Base-by-base conservation (phyloP, 352 stramenopile genomes). In the Phytophthora nicotianae region DNA sequence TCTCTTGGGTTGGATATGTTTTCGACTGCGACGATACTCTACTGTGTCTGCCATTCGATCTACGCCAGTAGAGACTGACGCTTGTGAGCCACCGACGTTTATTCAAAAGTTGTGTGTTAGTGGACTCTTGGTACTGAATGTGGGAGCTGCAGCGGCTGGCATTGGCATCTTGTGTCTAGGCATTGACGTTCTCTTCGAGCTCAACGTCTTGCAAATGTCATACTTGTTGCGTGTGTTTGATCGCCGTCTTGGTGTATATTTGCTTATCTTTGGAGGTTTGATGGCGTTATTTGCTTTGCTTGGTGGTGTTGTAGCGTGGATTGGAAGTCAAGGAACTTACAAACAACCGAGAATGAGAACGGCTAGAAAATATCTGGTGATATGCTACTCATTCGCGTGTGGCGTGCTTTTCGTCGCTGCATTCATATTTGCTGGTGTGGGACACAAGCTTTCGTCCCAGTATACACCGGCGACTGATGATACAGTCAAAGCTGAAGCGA, bases 121-220 rank as follows among this genome's bases (percentile, higher is more conserved):
- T 27, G 47, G 41, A 16, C 74, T 40, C 19, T 29, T 27, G 7
- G 13, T 78, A 3, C 40, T 77, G 17, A 77, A 62, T 32, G 10
- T 75, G 0, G 16, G 20, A 13, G 68, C 48, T 13, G 63, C 58
- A 14, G 62, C 74, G 19, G 48, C 65, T 7, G 76, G 73, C 0
- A 26, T 82, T 27, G 41, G 76, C 4, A 51, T 85, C 2, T 40
- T 86, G 27, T 68, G 70, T 47, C 66, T 82, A 1, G 82, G 82
- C 2, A 13, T 89, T 11, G 84, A 93, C 50, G 62, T 74, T 0
- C 62, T 90, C 38, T 83, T 83, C 13, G 65, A 89, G 26, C 70
- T 90, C 40, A 93, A 90, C 49, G 72, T 93, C 26, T 65, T 91
- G 13, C 81, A 89, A 45, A 46, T 90, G 1, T 86, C 84, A 42